These are phyloP conservation scores for Chalciporus chontae DNA, from an alignment of 768 basidiomycete species.

Conservation along the genomic window DNA sequence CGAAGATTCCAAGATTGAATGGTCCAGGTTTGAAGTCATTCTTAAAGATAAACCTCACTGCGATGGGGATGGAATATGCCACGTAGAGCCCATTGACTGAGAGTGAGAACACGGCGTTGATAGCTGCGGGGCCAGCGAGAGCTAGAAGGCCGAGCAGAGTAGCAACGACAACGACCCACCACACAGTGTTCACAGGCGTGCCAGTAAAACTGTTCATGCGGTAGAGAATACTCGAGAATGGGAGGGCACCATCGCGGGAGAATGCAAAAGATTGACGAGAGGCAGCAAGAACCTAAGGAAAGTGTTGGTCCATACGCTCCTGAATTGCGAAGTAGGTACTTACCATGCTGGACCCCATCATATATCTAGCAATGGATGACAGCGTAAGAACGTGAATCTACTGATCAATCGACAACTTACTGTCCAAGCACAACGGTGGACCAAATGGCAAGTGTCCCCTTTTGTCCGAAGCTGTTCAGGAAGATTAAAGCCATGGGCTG, in stretches of 20 bases:
- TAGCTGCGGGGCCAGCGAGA: slow-evolving; percentile 54
- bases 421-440: slow-evolving; percentile 49
- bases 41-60: slow-evolving; percentile 44
- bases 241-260: slow-evolving; percentile 58
- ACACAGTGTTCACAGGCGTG: slow-evolving; percentile 60
- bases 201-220: slow-evolving; percentile 48
- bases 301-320: neutral
- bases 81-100: slow-evolving; percentile 47
- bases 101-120: slow-evolving; percentile 55
- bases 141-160: slow-evolving; percentile 48
- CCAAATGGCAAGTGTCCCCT: slow-evolving; percentile 48
- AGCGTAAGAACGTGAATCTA: neutral
- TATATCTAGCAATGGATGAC: slow-evolving; percentile 29
- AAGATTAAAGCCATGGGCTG: slow-evolving; percentile 49
- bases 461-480: slow-evolving; percentile 40
- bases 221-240: slow-evolving; percentile 52
- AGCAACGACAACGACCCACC: slow-evolving; percentile 41
- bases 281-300: slow-evolving; percentile 39
- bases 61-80: slow-evolving; percentile 48
- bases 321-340: neutral
- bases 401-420: slow-evolving; percentile 25
- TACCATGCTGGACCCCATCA: slow-evolving; percentile 51
- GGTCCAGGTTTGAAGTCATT: slow-evolving; percentile 47
- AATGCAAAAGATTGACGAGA: slow-evolving; percentile 60
- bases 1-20: slow-evolving; percentile 43